These are phyloP conservation scores for Cladosporium velox DNA, from an alignment of 2,329 filamentous ascomycete species.

Conservation along the genomic window DNA sequence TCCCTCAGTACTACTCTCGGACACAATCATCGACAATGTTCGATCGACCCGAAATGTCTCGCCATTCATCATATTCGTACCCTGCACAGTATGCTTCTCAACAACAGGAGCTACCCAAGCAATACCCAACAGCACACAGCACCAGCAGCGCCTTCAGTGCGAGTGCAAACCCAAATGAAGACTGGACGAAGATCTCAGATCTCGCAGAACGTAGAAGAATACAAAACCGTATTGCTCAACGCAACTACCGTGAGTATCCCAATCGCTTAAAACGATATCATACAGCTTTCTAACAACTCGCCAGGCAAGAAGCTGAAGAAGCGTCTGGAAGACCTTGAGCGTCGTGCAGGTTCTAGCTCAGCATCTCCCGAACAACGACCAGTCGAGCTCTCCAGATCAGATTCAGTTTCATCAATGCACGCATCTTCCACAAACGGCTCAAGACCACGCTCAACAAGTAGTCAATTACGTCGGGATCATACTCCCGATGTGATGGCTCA, in stretches of 20 bases:
- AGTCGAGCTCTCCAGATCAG: conserved; percentile 51
- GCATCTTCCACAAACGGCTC: conserved; percentile 18
- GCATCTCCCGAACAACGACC: conserved; percentile 61
- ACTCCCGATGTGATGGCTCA: conserved; percentile 30
- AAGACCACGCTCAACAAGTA: conserved; percentile 33
- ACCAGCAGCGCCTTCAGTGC: conserved; percentile 94
- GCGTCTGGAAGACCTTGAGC: conserved; percentile 81
- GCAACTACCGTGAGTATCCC: conserved; percentile 80
- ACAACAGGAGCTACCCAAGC: conserved; percentile 54
- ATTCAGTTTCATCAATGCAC: conserved; percentile 22
- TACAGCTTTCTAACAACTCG: background rate
- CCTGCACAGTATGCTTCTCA: conserved; percentile 39
- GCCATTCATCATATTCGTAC: conserved; percentile 49
- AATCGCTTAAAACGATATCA: background rate
- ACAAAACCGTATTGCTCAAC: conserved; percentile 96
- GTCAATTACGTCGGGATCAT: conserved; percentile 26
- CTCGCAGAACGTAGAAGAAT: conserved; percentile 90
- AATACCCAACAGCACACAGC: conserved; percentile 68
- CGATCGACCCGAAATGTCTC: conserved; percentile 43
- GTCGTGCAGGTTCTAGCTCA: conserved; percentile 67
- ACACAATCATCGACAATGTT: conserved; percentile 27
- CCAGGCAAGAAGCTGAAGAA: conserved; percentile 90
- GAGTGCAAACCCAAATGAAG: conserved; percentile 92
- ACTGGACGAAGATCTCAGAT: conserved; percentile 99
- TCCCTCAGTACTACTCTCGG: background rate